Percentiles rank a stretch among this genome's conserved stretches.
Evolutionary conservation across 2,329 filamentous ascomycete genomes (phyloP).

Genomic region (Leptographium galeiforme): DNA sequence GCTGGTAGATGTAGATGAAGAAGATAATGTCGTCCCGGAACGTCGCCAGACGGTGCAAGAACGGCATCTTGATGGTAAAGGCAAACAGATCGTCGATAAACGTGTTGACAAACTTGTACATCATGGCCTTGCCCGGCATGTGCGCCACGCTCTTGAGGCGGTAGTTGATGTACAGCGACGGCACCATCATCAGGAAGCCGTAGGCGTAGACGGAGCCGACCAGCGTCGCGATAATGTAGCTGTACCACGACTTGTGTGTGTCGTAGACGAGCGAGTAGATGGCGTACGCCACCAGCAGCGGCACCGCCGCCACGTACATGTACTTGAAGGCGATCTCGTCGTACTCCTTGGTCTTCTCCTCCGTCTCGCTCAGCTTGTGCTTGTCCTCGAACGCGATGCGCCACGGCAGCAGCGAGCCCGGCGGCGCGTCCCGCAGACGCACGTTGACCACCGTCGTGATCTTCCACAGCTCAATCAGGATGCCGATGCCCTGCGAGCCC

Average conservation of each 20-base stretch:
- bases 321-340: conserved; percentile 97
- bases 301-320: conserved; percentile 84
- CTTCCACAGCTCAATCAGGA: conserved; percentile 68
- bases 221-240: conserved; percentile 84
- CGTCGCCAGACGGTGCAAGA: conserved; percentile 81
- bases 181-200: conserved; percentile 98
- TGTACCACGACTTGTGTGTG: conserved; percentile 95
- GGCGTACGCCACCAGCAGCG: conserved; percentile 78
- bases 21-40: conserved; percentile 95
- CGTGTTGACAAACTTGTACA: conserved; percentile 96
- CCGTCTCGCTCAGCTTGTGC: conserved; percentile 85
- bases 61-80: conserved; percentile 98
- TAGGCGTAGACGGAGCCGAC: conserved; percentile 96
- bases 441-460: conserved; percentile 92
- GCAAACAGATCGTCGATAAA: conserved; percentile 98
- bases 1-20: conserved; percentile 93
- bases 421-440: conserved; percentile 54
- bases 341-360: conserved; percentile 97
- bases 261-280: conserved; percentile 87
- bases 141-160: conserved; percentile 88
- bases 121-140: conserved; percentile 94
- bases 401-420: conserved; percentile 64
- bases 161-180: conserved; percentile 97
- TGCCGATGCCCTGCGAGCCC: conserved; percentile 77
- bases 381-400: conserved; percentile 85